Conservation (phyloP, 2,329 filamentous ascomycete species). For the Pleomassaria siparia region DNA sequence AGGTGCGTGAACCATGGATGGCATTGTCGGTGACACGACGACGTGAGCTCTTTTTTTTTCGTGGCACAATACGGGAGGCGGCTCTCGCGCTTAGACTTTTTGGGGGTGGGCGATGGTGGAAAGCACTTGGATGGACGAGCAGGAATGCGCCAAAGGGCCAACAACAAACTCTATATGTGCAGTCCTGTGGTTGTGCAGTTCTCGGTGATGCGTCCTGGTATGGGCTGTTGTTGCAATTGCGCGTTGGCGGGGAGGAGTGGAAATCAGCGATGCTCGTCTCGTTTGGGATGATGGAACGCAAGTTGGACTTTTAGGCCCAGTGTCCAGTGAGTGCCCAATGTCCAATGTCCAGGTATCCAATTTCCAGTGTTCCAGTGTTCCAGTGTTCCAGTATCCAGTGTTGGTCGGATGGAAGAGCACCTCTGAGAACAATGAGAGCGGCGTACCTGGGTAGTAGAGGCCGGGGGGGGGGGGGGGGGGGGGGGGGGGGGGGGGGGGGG, state of each 20-base stretch:
- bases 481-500: too few relatives aligned
- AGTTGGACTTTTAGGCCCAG: too few relatives aligned
- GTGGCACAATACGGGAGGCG: slow-evolving; percentile 13
- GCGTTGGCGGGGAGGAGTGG: not conserved
- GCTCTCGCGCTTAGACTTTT: slow-evolving; percentile 14
- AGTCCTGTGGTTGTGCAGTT: not conserved
- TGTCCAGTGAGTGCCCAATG: too few relatives aligned
- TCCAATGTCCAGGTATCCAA: too few relatives aligned
- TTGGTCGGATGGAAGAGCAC: too few relatives aligned
- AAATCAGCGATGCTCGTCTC: slow-evolving; percentile 3
- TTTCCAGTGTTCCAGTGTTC: too few relatives aligned
- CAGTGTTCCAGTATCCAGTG: too few relatives aligned
- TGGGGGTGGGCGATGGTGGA: not conserved
- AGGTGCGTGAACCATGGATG: slow-evolving; percentile 36
- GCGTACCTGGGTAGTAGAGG: too few relatives aligned
- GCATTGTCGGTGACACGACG: slow-evolving; percentile 27
- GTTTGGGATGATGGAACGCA: slow-evolving; percentile 3
- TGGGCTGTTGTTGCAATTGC: not conserved
- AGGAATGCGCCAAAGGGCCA: not conserved
- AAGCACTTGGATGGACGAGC: not conserved
- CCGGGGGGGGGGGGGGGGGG: too few relatives aligned
- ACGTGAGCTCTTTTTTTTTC: slow-evolving; percentile 2
- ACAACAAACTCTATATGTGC: not conserved
- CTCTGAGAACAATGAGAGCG: too few relatives aligned
- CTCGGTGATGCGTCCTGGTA: too few relatives aligned